phyloP scores from a whole-genome alignment of 225 moss, liverwort and hornwort species.

The Sphagnum tenellum region DNA sequence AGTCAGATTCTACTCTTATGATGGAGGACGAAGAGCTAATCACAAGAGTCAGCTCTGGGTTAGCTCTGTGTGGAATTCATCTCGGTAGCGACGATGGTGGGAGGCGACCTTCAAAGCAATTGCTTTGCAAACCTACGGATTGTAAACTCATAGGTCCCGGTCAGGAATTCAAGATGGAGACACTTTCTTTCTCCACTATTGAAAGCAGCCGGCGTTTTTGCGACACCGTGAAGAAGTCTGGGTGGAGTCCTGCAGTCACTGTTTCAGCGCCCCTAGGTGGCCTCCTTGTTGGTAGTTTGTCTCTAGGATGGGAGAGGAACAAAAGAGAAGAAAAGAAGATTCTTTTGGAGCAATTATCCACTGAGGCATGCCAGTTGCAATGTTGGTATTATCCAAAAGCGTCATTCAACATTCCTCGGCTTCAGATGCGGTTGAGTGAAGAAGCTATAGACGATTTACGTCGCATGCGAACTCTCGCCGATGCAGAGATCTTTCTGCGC shows the following conservation, averaged over 20 bases:
- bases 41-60: not conserved
- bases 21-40: not conserved
- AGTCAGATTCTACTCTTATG: not conserved
- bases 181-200: not conserved
- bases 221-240: too few species aligned
- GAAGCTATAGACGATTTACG: not conserved
- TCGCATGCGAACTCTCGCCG: not conserved
- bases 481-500: not conserved
- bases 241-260: not conserved
- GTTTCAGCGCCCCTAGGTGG: not conserved
- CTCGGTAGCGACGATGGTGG: not conserved
- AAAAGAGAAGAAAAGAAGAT: not conserved
- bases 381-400: not conserved
- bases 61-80: not conserved
- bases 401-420: not conserved
- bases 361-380: not conserved
- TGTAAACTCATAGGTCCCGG: not conserved
- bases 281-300: not conserved
- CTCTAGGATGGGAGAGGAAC: not conserved
- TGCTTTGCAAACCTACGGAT: not conserved
- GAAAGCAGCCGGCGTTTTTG: not conserved
- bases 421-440: not conserved
- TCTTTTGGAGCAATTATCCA: not conserved
- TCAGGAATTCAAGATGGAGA: not conserved
- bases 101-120: not conserved